Evolutionary conservation across 306 rosid genomes (phyloP), one percentile per base, ranked within the genome.

Genomic region (Spatholobus suberectus): DNA sequence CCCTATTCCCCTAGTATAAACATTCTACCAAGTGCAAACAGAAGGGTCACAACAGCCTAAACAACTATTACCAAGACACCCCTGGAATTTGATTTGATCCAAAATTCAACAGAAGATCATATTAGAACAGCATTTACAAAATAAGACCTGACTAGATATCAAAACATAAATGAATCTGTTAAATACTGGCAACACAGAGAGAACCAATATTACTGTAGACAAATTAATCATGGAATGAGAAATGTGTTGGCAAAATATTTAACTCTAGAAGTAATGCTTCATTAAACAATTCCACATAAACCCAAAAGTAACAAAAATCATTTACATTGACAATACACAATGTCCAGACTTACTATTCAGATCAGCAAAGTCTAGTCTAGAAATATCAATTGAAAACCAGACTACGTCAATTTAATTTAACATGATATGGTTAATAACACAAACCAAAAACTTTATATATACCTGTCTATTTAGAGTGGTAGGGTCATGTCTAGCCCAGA

Each of bases 401-500:
- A 71, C 26, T 4, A 72, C 70, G 40, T 86, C 37, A 41, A 49
- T 55, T 68, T 49, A 41, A 49, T 55, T 68, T 49, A 26, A 71
- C 51, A 54, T 13, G 44, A 78, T 10, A 46, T 21, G 74, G 57
- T 74, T 55, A n/a, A 24, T 18, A 66, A 49, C 29, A 40, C 4
- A 84, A 46, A 47, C 5, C 17, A 58, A 55, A 40, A 78, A 13
- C 8, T 43, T 3, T 1, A 7, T 8, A 55, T 29, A 40, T 47
- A 92, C 98, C 99, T 95, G 99, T 9, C 99, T 95, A 86, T 95
- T 92, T n/a, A 75, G 88, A 38, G 97, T 87, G 69, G 99, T 95
- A 20, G 99, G 99, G 76, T 95, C 98, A 69, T 95, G 99, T 57
- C 88, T 89, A 63, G 87, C 85, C 94, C 97, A 95, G 88, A 95